Evolutionary conservation across 352 stramenopile genomes (phyloP).

Genomic region (Phytophthora hybrid): DNA sequence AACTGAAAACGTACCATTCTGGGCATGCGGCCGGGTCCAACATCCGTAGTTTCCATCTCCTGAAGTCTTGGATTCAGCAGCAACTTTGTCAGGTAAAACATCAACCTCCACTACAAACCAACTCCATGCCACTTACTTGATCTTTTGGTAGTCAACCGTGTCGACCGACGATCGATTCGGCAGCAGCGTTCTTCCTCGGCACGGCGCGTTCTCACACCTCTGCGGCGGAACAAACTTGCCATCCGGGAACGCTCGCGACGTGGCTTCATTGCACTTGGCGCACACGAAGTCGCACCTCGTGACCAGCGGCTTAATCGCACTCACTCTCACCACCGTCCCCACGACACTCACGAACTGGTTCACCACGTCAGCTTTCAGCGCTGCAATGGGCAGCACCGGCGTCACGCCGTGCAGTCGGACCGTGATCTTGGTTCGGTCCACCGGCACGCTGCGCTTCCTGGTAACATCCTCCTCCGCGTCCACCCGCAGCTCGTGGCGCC

Average conservation of each 20-base stretch:
- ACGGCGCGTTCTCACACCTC: constrained; percentile 69
- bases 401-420: constrained; percentile 73
- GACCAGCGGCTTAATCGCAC: constrained; percentile 86
- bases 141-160: constrained; percentile 92
- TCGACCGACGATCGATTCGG: constrained; percentile 87
- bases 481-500: constrained; percentile 62
- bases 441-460: constrained; percentile 49
- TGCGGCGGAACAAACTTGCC: constrained; percentile 82
- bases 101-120: constrained; percentile 18
- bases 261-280: constrained; percentile 79
- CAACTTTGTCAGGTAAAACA: constrained; percentile 54
- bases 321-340: constrained; percentile 84
- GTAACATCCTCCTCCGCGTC: constrained; percentile 56
- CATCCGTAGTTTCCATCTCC: constrained; percentile 93
- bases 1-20: constrained; percentile 60
- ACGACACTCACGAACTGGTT: constrained; percentile 82
- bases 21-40: constrained; percentile 88
- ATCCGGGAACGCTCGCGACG: constrained; percentile 74
- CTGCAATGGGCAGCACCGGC: constrained; percentile 68
- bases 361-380: constrained; percentile 80
- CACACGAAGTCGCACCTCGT: constrained; percentile 90
- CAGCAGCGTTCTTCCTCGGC: constrained; percentile 70
- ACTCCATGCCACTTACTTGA: constrained; percentile 62
- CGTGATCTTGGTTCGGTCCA: constrained; percentile 65
- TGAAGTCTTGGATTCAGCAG: constrained; percentile 57